Base-by-base conservation (phyloP, 345 rosid species). In the Populus ilicifolia region DNA sequence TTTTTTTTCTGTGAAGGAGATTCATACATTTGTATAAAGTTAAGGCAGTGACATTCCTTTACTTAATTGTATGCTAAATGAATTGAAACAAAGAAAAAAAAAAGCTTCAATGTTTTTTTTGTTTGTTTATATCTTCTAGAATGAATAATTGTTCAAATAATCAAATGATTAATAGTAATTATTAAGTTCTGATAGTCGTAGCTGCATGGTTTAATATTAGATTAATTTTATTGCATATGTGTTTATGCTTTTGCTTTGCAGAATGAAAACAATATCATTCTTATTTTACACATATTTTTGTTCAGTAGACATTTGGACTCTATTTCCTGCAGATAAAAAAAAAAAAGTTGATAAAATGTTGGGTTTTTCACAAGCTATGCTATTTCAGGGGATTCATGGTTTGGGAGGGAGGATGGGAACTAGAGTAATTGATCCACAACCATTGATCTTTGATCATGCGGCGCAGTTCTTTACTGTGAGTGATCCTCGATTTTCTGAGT, bases 391-490 rank as follows among this genome's bases (percentile, higher is more conserved):
- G 69, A 85, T 85, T 80, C 99, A 91, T 88, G 99, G 99, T 61
- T 85, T 95, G 83, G 98, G 98, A 81, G 98, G 99, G 81, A 89
- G 99, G 81, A 86, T 95, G 94, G 98, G 91, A 76, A 95, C 99
- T 33, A 86, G 99, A 83, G 39, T 89, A 69, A 75, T 91, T 56
- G 93, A 86, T 71, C 89, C 93, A 77, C 83, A 86, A 38, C 88
- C 85, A 54, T 83, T 95, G 23, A 52, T 89, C 74, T 95, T 95
- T 36, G 97, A 95, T 75, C 99, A 95, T 78, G 97, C 98, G 1
- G 93, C 98, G 74, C 98, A 92, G 76, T 95, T 92, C 88, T 95
- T 95, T 80, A 89, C 92, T 0, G 94, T 85, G 25, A 88, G 86
- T 77, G 90, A 93, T 88, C 82, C 94, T 83, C 83, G 67, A 71